Evolutionary conservation across 2,329 filamentous ascomycete species (phyloP), one percentile per base, ranked within the genome.

Genomic region (Microdochium paspali): DNA sequence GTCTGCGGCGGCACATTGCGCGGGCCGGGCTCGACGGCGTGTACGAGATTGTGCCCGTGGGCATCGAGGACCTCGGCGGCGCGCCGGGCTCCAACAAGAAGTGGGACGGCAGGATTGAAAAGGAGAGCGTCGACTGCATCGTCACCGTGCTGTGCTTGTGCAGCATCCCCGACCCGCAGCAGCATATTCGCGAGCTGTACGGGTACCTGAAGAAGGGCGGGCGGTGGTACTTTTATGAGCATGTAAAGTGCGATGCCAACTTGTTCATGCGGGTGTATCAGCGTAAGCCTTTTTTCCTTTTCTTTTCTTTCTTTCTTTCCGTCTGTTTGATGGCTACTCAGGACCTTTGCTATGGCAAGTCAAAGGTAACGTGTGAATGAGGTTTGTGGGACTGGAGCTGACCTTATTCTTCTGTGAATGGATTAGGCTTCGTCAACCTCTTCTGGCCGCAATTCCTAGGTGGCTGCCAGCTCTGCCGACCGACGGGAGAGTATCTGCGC

Each of bases 211-310:
- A 79, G 62, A 73, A 76, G 4, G 80, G 80, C 4, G 80, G 80
- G 0, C 65, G 73, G 31, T 83, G 79, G 79, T 79, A 81, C 51
- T 70, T 79, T 1, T 83, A 74, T 53, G 80, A 84, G 65, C 80
- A 84, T 55, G 76, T 84, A 32, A 58, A 61, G 47, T 62, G 61
- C 45, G 62, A 64, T 40, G 54, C 60, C 4, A 66, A 64, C 10
- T 64, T 65, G 55, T 57, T 62, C 23, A 65, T 79, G 55, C 51
- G 56, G 12, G 46, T 65, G 15, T 80, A 79, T 58, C 77, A 80
- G 56, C 63, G 76, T 77, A 55, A 65, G 75, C 66, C 23, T 30
- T 24, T 25, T 45, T 26, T 3, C 15, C 25, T 35, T 26, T 21
- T 18, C 0, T 24, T 13, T 32, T 20, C 2, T 5, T 23, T 43